Evolutionary conservation across 2,329 filamentous ascomycete genomes (phyloP).

Genomic region (Cercospora zeae-maydis): DNA sequence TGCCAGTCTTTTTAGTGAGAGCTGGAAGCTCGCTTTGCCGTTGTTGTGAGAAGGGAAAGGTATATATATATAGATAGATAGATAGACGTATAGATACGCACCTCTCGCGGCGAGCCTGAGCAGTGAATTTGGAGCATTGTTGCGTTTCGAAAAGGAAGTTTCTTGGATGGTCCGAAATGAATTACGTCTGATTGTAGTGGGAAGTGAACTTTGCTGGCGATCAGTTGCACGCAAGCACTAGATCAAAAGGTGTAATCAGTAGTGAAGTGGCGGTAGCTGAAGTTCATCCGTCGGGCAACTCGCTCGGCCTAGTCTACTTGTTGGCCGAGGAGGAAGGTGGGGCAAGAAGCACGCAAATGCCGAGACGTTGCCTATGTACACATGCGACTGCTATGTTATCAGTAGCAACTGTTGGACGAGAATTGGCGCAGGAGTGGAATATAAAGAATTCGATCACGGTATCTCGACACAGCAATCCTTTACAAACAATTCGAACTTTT

Average conservation of each 20-base stretch:
- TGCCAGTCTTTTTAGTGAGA: no score
- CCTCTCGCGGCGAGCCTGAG: conserved; percentile 44
- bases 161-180: neutral
- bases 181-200: neutral
- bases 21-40: no score
- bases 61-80: neutral
- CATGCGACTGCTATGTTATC: neutral
- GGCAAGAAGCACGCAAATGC: neutral
- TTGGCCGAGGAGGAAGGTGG: neutral
- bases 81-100: conserved; percentile 15
- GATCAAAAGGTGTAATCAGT: neutral
- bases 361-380: neutral
- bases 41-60: no score
- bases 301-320: neutral
- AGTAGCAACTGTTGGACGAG: neutral
- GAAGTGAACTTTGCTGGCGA: neutral
- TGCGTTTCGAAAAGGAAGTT: neutral
- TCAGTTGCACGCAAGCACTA: neutral
- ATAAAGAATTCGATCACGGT: neutral
- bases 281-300: neutral
- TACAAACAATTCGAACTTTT: neutral
- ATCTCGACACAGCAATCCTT: neutral
- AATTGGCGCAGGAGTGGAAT: no score
- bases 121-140: conserved; percentile 43
- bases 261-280: neutral